These are phyloP conservation scores for Malassezia caprae DNA, from an alignment of 1,284 basidiomycete species.

Conservation along the genomic window DNA sequence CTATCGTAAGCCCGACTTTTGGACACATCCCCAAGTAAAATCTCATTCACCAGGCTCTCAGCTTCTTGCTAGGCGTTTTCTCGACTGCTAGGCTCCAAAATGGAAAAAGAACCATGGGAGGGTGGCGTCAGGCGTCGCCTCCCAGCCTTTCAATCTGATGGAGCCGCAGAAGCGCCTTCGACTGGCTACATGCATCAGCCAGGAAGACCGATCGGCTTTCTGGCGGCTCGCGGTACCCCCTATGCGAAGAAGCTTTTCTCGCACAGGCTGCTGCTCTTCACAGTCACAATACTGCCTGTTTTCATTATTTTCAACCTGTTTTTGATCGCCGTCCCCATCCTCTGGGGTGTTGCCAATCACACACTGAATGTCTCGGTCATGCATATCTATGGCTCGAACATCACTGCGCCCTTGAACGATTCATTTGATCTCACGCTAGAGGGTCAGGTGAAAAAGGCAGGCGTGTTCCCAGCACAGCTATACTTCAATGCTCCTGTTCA, in stretches of 20 bases:
- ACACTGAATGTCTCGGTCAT: conserved; percentile 45
- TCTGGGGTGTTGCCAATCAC: conserved; percentile 47
- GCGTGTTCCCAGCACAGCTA: conserved; percentile 49
- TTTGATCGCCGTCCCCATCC: conserved; percentile 44
- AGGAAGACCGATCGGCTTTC: conserved; percentile 36
- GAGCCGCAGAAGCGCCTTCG: background rate
- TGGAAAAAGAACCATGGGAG: conserved; percentile 8
- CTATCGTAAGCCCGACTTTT: background rate
- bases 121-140: conserved; percentile 5
- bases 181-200: conserved; percentile 20
- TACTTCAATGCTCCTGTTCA: conserved; percentile 46
- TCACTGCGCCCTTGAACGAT: conserved; percentile 41
- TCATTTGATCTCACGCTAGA: conserved; percentile 46
- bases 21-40: background rate
- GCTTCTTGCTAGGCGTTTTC: background rate
- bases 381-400: conserved; percentile 45
- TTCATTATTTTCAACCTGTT: conserved; percentile 31
- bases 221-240: conserved; percentile 39
- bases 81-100: background rate
- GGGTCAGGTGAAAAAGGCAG: conserved; percentile 47
- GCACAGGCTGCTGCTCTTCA: conserved; percentile 39
- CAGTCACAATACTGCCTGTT: conserved; percentile 32
- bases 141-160: conserved; percentile 1
- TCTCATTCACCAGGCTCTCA: background rate
- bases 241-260: conserved; percentile 45